Conservation (phyloP, 495 filamentous ascomycete species). For the Neurospora intermedia region DNA sequence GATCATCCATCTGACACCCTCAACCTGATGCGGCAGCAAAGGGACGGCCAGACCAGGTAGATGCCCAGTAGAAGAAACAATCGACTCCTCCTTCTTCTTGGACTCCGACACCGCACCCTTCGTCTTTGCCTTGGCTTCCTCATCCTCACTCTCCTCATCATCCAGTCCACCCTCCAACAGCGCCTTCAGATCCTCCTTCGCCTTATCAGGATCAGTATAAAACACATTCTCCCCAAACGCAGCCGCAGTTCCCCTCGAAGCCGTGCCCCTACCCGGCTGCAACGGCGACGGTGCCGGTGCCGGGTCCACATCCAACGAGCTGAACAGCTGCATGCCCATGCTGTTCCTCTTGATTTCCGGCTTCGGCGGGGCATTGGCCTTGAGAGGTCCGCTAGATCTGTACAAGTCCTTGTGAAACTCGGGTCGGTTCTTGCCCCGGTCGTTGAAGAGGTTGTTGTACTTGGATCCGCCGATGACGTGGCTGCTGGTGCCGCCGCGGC, state of each 20-base stretch:
- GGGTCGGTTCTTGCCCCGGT: conserved; percentile 33
- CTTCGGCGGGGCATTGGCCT: conserved; percentile 17
- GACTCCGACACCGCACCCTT: neutral
- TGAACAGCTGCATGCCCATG: conserved; percentile 27
- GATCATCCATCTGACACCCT: conserved; percentile 88
- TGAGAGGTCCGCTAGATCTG: conserved; percentile 3
- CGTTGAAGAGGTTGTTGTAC: conserved; percentile 20
- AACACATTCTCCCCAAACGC: conserved; percentile 43
- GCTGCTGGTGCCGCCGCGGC: neutral
- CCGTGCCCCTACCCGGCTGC: neutral
- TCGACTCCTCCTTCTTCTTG: conserved; percentile 7
- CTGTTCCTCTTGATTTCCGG: conserved; percentile 20
- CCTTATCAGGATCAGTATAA: conserved; percentile 68
- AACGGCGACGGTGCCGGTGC: neutral
- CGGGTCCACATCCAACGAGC: conserved; percentile 22
- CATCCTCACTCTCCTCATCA: conserved; percentile 43
- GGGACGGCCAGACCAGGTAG: conserved; percentile 73
- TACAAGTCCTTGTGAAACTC: conserved; percentile 37
- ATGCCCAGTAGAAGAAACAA: conserved; percentile 18
- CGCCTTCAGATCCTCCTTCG: conserved; percentile 77
- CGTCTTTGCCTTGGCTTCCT: conserved; percentile 2
- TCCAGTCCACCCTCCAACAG: conserved; percentile 80
- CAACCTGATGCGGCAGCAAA: conserved; percentile 83
- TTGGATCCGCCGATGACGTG: conserved; percentile 2
- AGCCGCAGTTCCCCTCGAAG: conserved; percentile 21